These are phyloP conservation scores for Epichloe sp. DNA, from an alignment of 2,329 filamentous ascomycete species.

Conservation along the genomic window DNA sequence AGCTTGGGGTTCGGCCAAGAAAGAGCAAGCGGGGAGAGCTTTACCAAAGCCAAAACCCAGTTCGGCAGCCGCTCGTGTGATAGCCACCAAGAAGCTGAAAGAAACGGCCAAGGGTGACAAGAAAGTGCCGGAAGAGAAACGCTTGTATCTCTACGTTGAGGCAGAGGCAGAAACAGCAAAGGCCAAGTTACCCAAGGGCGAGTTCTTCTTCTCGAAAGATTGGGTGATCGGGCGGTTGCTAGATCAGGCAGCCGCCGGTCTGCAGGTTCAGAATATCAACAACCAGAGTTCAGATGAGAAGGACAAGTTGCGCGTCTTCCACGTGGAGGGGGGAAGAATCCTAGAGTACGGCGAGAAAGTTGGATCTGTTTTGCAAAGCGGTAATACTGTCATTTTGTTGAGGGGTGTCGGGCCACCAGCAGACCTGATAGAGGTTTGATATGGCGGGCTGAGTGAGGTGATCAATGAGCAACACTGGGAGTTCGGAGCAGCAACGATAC, in stretches of 20 bases:
- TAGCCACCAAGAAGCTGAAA: constrained; percentile 68
- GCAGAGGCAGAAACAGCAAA: constrained; percentile 77
- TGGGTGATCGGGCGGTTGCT: constrained; percentile 83
- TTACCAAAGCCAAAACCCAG: constrained; percentile 52
- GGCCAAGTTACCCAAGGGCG: constrained; percentile 68
- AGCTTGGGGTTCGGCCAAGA: constrained; percentile 68
- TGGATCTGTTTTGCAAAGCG: constrained; percentile 57
- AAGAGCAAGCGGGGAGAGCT: constrained; percentile 42
- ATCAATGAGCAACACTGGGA: neutral
- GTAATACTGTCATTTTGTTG: constrained; percentile 81
- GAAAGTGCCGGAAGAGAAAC: constrained; percentile 65
- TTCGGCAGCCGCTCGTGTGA: constrained; percentile 48
- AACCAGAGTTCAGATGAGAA: constrained; percentile 65
- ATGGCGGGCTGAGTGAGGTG: neutral
- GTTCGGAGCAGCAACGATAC: neutral
- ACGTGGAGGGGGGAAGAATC: constrained; percentile 82
- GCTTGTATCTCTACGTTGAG: constrained; percentile 84
- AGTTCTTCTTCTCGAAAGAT: constrained; percentile 68
- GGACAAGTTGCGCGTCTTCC: constrained; percentile 74
- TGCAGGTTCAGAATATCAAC: constrained; percentile 76
- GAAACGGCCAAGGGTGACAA: constrained; percentile 81
- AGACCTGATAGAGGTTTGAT: constrained; percentile 47
- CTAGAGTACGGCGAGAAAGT: constrained; percentile 83
- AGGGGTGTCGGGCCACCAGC: constrained; percentile 73
- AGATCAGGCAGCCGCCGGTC: constrained; percentile 60